Percentiles rank a stretch among this genome's conserved stretches.
phyloP scores from a whole-genome alignment of 495 filamentous ascomycete species.

The Penicillium arizonense region DNA sequence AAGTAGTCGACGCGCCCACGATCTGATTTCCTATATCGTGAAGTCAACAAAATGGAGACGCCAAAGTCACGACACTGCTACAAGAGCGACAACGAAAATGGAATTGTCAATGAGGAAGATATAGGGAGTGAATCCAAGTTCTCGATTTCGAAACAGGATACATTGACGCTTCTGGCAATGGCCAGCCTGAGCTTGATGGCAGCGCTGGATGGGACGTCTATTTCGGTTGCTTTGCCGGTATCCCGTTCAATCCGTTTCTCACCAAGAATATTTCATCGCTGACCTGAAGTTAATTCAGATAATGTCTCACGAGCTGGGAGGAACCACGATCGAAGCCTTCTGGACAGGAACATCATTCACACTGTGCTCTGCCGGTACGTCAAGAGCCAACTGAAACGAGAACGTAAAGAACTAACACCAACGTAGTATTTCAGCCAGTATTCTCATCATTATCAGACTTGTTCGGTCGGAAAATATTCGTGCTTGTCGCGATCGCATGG shows the following conservation, averaged over 20 bases:
- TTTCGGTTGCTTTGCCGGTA: constrained; percentile 70
- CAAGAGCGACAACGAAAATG: too few relatives aligned
- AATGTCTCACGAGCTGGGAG: constrained; percentile 36
- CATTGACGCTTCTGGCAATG: constrained; percentile 15
- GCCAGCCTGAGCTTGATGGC: constrained; percentile 59
- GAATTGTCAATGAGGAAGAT: too few relatives aligned
- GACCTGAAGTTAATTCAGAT: constrained; percentile 19
- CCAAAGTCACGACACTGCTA: too few relatives aligned
- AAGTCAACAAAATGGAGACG: too few relatives aligned
- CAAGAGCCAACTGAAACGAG: not conserved
- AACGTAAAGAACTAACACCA: not conserved
- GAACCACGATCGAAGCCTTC: constrained; percentile 52
- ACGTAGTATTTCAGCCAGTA: constrained; percentile 29
- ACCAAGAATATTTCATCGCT: not conserved
- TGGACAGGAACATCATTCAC: constrained; percentile 54
- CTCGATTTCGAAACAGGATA: too few relatives aligned
- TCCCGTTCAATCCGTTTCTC: not conserved
- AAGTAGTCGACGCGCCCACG: too few relatives aligned
- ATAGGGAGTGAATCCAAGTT: too few relatives aligned
- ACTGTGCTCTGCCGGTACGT: constrained; percentile 38
- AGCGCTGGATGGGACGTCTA: constrained; percentile 69
- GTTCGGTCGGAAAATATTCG: constrained; percentile 35
- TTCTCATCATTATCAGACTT: constrained; percentile 31
- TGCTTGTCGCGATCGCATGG: constrained; percentile 45
- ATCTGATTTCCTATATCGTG: too few relatives aligned